Evolutionary conservation across 2,329 filamentous ascomycete genomes (phyloP), one percentile per base, ranked within the genome.

Genomic region (Xylariaceae sp.): DNA sequence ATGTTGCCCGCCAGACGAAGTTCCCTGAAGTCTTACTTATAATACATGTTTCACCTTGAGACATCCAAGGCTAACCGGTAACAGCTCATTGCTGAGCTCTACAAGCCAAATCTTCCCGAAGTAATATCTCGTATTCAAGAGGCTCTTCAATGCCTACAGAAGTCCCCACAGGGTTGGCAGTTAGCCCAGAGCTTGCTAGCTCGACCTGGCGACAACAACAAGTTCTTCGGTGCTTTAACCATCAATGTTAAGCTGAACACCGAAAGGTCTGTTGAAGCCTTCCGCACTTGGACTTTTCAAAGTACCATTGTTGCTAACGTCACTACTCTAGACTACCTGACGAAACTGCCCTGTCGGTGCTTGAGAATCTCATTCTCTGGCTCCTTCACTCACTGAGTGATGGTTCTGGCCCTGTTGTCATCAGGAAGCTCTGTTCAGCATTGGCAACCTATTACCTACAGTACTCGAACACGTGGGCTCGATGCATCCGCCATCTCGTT

Each of bases 231-330:
- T 11, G 93, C 92, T 35, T 80, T 97, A 60, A 97, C 93, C 0
- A 88, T 97, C 65, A 95, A 91, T 54, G 86, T 97, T 67, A 99
- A 97, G 76, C 84, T 97, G 60, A 97, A 97, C 72, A 88, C 87
- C n/a, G 90, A 94, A 71, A 90, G 87, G 88, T 89, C 76, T 64
- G 23, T 30, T 30, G 23, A 30, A 78, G 68, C 10, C 37, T n/a
- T 47, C 35, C 1, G 5, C 37, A 10, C 34, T n/a, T 7, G 3
- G 11, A 45, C 44, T 41, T 35, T 45, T 11, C 3, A 45, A n/a
- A 45, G 41, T n/a, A 6, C n/a, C 10, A 45, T 13, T 45, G 5
- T 57, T 39, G 5, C 55, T 56, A 11, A 54, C 4, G 23, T 34
- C 82, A 77, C 66, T 72, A 77, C 66, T 72, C 75, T 57, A 78